phyloP scores from a whole-genome alignment of 805 yeast species.

The Nakazawaea molendinolei region DNA sequence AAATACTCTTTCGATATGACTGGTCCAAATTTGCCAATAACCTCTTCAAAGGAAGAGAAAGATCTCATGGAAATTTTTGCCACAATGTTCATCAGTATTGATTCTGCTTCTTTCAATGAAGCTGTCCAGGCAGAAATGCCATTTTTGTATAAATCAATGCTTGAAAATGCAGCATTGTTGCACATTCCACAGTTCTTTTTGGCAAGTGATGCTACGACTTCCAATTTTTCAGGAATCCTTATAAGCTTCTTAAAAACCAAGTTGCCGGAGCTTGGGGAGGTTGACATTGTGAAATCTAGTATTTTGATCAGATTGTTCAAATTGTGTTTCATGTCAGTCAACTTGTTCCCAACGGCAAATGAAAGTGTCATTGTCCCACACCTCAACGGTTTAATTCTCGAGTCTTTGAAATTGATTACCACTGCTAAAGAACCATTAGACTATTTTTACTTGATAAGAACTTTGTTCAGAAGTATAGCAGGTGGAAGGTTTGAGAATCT shows the following conservation, averaged over 20 bases:
- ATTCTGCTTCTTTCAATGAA: constrained; percentile 93
- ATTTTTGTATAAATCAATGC: constrained; percentile 68
- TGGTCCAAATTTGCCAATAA: constrained; percentile 78
- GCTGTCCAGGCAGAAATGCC: constrained; percentile 77
- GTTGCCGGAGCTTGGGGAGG: constrained; percentile 72
- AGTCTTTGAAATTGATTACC: constrained; percentile 72
- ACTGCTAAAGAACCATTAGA: constrained; percentile 87
- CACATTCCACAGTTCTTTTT: constrained; percentile 92
- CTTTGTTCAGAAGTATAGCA: constrained; percentile 88
- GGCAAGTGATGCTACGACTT: constrained; percentile 91
- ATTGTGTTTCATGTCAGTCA: constrained; percentile 92
- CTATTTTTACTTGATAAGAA: constrained; percentile 81
- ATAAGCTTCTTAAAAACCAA: constrained; percentile 70
- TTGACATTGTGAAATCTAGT: constrained; percentile 69
- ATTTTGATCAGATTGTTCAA: constrained; percentile 83
- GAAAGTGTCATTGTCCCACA: constrained; percentile 88
- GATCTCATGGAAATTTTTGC: constrained; percentile 95
- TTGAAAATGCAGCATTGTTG: constrained; percentile 75
- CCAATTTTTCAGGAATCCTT: constrained; percentile 82
- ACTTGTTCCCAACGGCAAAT: constrained; percentile 79
- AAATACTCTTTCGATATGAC: constrained; percentile 51
- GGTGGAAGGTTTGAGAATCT: constrained; percentile 94
- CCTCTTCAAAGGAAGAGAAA: constrained; percentile 87
- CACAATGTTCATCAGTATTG: constrained; percentile 87
- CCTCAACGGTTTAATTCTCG: constrained; percentile 72